A percentile compares a stretch with the other conserved stretches of the same genome.
phyloP scores from a whole-genome alignment of 306 rosid species.

The Leucaena leucocephala region DNA sequence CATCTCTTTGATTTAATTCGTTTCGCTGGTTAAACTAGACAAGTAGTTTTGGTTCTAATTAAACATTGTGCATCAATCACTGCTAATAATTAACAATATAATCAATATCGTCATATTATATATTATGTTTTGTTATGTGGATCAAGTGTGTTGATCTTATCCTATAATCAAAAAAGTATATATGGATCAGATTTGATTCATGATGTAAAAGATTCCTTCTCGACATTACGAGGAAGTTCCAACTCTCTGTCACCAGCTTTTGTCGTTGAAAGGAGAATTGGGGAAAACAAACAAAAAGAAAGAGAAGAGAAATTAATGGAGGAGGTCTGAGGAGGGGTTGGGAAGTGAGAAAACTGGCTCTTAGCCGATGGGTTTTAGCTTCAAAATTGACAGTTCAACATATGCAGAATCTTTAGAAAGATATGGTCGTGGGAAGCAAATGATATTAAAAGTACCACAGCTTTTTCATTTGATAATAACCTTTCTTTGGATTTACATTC shows the following conservation, averaged over 20 bases:
- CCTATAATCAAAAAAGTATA: background rate
- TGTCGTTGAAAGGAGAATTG: background rate
- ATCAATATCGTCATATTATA: background rate
- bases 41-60: background rate
- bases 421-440: conserved; percentile 8
- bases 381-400: conserved; percentile 40
- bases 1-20: background rate
- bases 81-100: no score
- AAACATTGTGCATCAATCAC: background rate
- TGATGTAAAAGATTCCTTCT: conserved; percentile 21
- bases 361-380: conserved; percentile 28
- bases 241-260: background rate
- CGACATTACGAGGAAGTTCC: conserved; percentile 28
- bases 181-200: conserved; percentile 9
- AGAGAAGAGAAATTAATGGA: background rate
- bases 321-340: background rate
- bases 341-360: conserved; percentile 25
- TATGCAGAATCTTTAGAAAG: conserved; percentile 23
- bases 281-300: background rate
- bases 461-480: conserved; percentile 21
- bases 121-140: background rate
- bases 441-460: background rate
- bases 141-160: background rate
- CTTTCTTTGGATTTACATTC: conserved; percentile 10
- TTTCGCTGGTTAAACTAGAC: background rate